Evolutionary conservation across 1,284 basidiomycete species (phyloP).

Genomic region (Leccinum fallax): DNA sequence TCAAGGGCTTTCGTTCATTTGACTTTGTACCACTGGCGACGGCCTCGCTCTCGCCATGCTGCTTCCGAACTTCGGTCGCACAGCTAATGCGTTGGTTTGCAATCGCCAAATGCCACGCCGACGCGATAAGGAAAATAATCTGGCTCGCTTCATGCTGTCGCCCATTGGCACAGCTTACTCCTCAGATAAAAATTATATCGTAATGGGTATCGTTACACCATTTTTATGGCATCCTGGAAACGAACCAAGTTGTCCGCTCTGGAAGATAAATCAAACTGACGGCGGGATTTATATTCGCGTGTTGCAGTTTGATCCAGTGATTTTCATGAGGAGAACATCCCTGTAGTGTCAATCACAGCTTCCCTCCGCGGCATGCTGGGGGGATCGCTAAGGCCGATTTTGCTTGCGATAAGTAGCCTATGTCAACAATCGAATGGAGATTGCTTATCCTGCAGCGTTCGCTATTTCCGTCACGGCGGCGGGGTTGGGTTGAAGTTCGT

Average conservation of each 20-base stretch:
- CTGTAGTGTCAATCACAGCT: neutral
- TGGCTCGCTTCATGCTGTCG: slow-evolving; percentile 7
- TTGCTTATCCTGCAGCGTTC: neutral
- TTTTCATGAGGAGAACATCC: slow-evolving; percentile 9
- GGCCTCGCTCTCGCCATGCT: slow-evolving; percentile 1
- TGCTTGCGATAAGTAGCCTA: neutral
- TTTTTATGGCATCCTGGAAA: neutral
- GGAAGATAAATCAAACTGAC: slow-evolving; percentile 3
- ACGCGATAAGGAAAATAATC: neutral
- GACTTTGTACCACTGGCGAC: slow-evolving; percentile 3
- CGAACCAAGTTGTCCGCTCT: slow-evolving; percentile 8
- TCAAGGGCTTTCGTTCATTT: neutral
- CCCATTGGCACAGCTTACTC: slow-evolving; percentile 12
- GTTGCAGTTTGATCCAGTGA: slow-evolving; percentile 5
- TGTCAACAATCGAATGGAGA: neutral
- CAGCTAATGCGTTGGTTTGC: neutral
- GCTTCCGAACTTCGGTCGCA: slow-evolving; percentile 4
- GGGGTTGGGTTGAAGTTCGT: neutral
- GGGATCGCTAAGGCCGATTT: neutral
- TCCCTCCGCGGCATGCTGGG: neutral
- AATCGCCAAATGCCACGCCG: neutral
- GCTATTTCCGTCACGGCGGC: neutral
- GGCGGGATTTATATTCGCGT: neutral
- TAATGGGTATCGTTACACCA: neutral
- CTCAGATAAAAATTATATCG: neutral